A percentile compares a stretch with the other conserved stretches of the same genome.
These are phyloP conservation scores for Phytophthora niederhauseri DNA, from an alignment of 352 stramenopile species.

Conservation along the genomic window DNA sequence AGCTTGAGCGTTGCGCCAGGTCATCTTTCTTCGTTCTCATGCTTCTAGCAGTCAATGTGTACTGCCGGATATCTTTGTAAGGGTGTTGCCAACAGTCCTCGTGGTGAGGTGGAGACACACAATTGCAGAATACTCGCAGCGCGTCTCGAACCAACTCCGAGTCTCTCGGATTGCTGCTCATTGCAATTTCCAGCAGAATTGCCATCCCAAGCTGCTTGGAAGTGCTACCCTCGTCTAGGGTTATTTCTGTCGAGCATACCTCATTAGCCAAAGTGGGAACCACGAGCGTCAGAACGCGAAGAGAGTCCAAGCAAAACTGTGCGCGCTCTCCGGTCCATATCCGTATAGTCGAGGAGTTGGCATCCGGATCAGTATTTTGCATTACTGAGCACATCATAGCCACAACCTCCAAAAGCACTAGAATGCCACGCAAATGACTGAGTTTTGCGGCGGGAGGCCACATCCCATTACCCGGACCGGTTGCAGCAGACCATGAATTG, in stretches of 20 bases:
- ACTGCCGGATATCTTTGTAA: conserved; percentile 85
- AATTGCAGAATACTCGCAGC: conserved; percentile 84
- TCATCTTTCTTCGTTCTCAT: conserved; percentile 64
- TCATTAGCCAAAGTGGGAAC: conserved; percentile 71
- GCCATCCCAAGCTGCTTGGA: conserved; percentile 63
- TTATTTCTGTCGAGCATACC: conserved; percentile 78
- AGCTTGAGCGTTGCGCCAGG: conserved; percentile 18
- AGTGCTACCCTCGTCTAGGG: conserved; percentile 45
- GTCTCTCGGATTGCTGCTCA: conserved; percentile 73
- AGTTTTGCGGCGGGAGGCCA: conserved; percentile 78
- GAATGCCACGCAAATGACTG: conserved; percentile 69
- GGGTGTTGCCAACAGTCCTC: conserved; percentile 88
- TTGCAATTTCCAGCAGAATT: conserved; percentile 80
- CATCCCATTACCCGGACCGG: conserved; percentile 59
- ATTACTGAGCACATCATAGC: conserved; percentile 70
- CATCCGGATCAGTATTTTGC: conserved; percentile 59
- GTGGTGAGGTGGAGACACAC: conserved; percentile 73
- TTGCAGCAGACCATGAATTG: conserved; percentile 64
- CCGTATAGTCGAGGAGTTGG: conserved; percentile 55
- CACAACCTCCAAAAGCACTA: conserved; percentile 83
- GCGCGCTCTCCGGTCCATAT: conserved; percentile 82
- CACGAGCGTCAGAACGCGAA: conserved; percentile 77
- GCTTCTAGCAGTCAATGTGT: conserved; percentile 70
- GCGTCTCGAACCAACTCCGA: conserved; percentile 78
- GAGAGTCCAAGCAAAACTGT: conserved; percentile 80